These are phyloP conservation scores for Trichoderma koningii DNA, from an alignment of 2,329 filamentous ascomycete species.

Conservation along the genomic window DNA sequence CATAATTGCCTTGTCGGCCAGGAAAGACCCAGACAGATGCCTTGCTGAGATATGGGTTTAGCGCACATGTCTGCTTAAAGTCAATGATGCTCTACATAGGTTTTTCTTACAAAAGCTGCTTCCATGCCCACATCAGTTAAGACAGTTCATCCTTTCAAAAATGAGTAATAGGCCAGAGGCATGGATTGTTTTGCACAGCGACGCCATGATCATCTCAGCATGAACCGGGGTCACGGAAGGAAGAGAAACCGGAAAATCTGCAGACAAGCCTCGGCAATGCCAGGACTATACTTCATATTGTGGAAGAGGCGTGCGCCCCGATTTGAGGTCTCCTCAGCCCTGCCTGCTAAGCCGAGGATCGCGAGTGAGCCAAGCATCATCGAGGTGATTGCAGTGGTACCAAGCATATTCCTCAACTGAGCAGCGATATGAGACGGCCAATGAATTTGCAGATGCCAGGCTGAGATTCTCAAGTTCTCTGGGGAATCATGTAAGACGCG, in stretches of 20 bases:
- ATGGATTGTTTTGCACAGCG: not conserved
- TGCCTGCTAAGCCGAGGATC: not conserved
- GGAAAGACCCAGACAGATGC: not conserved
- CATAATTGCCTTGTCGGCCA: not conserved
- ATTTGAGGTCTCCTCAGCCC: not conserved
- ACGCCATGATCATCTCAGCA: not conserved
- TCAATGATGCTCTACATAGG: too few relatives aligned
- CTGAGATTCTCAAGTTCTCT: not conserved
- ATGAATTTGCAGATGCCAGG: not conserved
- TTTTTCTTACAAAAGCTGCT: too few relatives aligned
- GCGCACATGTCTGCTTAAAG: too few relatives aligned
- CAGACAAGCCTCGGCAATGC: not conserved
- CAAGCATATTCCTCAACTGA: not conserved
- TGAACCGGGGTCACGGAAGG: not conserved
- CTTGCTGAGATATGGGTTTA: too few relatives aligned
- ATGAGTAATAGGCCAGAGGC: too few relatives aligned
- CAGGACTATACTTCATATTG: too few relatives aligned
- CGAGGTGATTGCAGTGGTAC: not conserved
- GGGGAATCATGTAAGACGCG: not conserved
- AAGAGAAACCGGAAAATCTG: not conserved
- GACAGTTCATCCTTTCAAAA: too few relatives aligned
- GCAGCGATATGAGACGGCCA: not conserved
- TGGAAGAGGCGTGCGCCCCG: not conserved
- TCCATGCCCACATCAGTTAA: too few relatives aligned
- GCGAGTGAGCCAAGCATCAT: not conserved